Evolutionary conservation across 306 rosid species (phyloP).

Genomic region (Trifolium dubium): DNA sequence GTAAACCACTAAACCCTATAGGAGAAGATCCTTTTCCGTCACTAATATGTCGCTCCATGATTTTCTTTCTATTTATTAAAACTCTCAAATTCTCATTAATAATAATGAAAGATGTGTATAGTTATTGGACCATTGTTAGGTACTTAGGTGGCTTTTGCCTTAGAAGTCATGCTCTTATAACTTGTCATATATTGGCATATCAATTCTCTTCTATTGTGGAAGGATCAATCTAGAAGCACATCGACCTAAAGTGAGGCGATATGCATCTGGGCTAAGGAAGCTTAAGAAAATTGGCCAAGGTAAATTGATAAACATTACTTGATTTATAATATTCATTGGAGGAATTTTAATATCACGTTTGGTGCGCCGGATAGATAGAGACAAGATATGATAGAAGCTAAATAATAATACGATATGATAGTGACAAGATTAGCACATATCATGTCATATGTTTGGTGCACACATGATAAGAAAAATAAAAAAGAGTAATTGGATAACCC

Average conservation of each 20-base stretch:
- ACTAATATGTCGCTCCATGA: not conserved
- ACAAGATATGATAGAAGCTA: too few species aligned
- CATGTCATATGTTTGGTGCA: too few species aligned
- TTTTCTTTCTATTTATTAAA: not conserved
- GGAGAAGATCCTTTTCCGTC: too few species aligned
- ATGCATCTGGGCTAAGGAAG: constrained; percentile 76
- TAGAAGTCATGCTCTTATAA: constrained; percentile 27
- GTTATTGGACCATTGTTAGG: constrained; percentile 19
- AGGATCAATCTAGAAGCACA: constrained; percentile 82
- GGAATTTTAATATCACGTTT: constrained; percentile 8
- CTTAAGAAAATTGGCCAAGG: constrained; percentile 93
- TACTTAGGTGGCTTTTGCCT: not conserved
- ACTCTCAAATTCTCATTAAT: not conserved
- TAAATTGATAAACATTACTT: constrained; percentile 41
- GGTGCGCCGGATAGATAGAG: too few species aligned
- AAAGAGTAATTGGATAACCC: too few species aligned
- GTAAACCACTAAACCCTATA: too few species aligned
- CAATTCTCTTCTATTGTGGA: constrained; percentile 41
- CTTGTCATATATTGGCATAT: constrained; percentile 32
- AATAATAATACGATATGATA: too few species aligned
- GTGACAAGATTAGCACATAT: too few species aligned
- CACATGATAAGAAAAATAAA: too few species aligned
- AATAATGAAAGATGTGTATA: not conserved
- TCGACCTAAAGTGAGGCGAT: constrained; percentile 81
- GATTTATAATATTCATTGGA: not conserved